Conservation (phyloP, 2,329 filamentous ascomycete species). For the Macrophomina phaseolina region DNA sequence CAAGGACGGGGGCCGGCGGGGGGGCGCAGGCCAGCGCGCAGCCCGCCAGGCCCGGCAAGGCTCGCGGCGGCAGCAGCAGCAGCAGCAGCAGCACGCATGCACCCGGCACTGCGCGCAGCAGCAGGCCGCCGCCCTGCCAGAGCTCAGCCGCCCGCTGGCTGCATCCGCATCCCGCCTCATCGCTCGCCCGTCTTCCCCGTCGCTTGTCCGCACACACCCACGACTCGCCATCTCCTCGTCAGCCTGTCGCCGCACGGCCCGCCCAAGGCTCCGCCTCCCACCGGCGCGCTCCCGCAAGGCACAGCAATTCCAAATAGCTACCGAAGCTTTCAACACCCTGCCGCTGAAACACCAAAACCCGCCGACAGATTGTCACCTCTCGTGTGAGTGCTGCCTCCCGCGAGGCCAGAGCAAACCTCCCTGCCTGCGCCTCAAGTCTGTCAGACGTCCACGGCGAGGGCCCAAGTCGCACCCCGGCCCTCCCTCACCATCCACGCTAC, state of each 20-base stretch:
- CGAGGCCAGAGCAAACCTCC: background rate
- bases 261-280: constrained; percentile 13
- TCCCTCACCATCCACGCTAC: constrained; percentile 9
- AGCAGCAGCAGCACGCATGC: background rate
- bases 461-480: constrained; percentile 7
- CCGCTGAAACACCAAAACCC: constrained; percentile 22
- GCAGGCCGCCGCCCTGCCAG: background rate
- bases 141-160: background rate
- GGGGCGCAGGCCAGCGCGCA: no score
- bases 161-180: background rate
- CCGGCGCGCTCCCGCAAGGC: constrained; percentile 14
- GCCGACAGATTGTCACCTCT: constrained; percentile 18
- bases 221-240: constrained; percentile 3
- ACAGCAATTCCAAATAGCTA: constrained; percentile 24
- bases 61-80: no score
- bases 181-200: background rate
- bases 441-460: constrained; percentile 21
- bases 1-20: no score
- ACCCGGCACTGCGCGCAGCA: background rate
- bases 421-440: constrained; percentile 26
- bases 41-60: no score
- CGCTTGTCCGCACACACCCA: background rate
- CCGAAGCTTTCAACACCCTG: constrained; percentile 17
- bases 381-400: constrained; percentile 2
- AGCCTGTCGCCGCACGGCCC: constrained; percentile 12